Conservation (phyloP, 2,329 filamentous ascomycete species). For the Dryadomyces quercivorus region DNA sequence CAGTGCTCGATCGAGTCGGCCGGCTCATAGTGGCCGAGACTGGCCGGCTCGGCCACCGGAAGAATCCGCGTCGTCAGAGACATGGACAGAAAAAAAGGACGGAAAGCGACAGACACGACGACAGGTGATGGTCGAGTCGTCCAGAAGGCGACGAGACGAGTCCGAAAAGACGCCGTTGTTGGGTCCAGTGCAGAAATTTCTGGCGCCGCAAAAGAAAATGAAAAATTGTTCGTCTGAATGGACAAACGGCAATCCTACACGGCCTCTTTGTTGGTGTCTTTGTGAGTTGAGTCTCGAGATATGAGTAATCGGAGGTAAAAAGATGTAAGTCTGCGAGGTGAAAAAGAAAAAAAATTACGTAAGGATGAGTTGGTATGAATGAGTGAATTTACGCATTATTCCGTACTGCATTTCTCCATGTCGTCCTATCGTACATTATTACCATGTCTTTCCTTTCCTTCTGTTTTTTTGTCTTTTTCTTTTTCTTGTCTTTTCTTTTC, state of each 20-base stretch:
- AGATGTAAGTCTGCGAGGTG: not conserved
- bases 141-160: slow-evolving; percentile 7
- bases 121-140: slow-evolving; percentile 2
- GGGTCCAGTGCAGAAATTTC: not conserved
- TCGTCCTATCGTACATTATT: not conserved
- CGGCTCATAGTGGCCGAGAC: slow-evolving; percentile 12
- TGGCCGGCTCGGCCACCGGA: slow-evolving; percentile 7
- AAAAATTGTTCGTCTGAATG: not conserved
- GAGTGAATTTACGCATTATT: too few relatives aligned
- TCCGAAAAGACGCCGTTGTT: not conserved
- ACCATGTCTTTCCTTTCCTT: too few relatives aligned
- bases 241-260: not conserved
- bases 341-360: not conserved
- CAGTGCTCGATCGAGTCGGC: slow-evolving; percentile 24
- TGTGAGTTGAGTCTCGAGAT: not conserved
- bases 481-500: too few relatives aligned
- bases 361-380: not conserved
- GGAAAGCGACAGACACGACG: not conserved
- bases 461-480: too few relatives aligned
- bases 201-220: not conserved
- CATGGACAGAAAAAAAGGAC: slow-evolving; percentile 6
- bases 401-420: too few relatives aligned
- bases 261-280: too few relatives aligned
- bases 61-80: slow-evolving; percentile 13
- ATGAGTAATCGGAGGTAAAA: not conserved